Base-by-base conservation (phyloP, 2,329 filamentous ascomycete genomes). In the Aureobasidium lini region DNA sequence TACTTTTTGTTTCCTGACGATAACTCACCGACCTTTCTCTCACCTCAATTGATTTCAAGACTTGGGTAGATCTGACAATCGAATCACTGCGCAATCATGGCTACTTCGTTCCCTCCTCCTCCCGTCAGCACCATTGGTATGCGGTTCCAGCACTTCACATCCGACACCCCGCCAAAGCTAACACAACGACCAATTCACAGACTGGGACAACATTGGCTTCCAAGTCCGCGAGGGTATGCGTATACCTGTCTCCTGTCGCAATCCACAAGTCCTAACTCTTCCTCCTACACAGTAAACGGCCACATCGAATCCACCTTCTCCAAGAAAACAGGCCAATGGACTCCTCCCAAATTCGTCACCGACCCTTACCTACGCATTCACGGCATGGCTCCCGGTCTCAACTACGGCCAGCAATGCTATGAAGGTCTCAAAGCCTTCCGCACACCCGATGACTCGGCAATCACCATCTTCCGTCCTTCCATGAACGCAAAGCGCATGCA, bases 341-440 rank as follows among this genome's bases (percentile, higher is more conserved):
- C 86, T 0, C 73, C 85, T 13, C 90, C 90, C 29, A 77, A 82
- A 64, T 95, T 95, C 76, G 85, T 96, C 62, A 76, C 84, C 62
- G 89, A 93, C 67, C 93, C 93, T 6, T 92, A 82, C 78, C 84
- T 97, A 67, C 86, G 86, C 65, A 85, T 97, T 70, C 93, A 97
- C 75, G 94, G 93, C 73, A 94, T 99, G 89, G 87, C 92, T 0
- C 92, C 94, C 0, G 93, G 85, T 44, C 84, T 97, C 65, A 99
- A 99, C 81, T 99, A 99, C 74, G 91, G 93, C 61, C 91, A 96
- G 72, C 94, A 97, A 77, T 93, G 90, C 68, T 99, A 95, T 79
- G 94, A 99, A 73, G 94, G 94, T n/a, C 85, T 97, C 72, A 97
- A 97, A 76, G 92, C 93, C 59, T 96, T 96, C 82, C 90, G 93